Evolutionary conservation across 805 yeast species (phyloP).

Genomic region (Candida pseudofarinosa): DNA sequence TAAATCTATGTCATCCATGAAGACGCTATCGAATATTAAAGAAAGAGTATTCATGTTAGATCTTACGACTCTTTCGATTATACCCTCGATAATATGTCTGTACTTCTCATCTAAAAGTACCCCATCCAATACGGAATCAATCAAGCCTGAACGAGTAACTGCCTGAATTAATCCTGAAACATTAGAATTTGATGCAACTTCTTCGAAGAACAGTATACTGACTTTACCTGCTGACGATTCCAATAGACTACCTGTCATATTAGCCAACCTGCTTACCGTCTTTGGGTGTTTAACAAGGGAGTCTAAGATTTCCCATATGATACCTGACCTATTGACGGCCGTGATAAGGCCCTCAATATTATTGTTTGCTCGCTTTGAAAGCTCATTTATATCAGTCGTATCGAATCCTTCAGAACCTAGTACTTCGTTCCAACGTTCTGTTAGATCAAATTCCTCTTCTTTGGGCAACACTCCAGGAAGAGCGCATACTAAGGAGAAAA

Average conservation of each 20-base stretch:
- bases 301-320: conserved; percentile 33
- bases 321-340: conserved; percentile 28
- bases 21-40: conserved; percentile 18
- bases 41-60: conserved; percentile 25
- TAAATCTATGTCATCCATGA: conserved; percentile 16
- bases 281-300: conserved; percentile 28
- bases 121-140: conserved; percentile 32
- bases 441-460: conserved; percentile 14
- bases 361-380: conserved; percentile 19
- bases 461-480: conserved; percentile 18
- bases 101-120: conserved; percentile 29
- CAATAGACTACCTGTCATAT: conserved; percentile 23
- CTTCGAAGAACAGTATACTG: conserved; percentile 7
- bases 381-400: conserved; percentile 5
- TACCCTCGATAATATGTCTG: conserved; percentile 29
- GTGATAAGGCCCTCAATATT: conserved; percentile 20
- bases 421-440: conserved; percentile 10
- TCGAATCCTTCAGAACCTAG: conserved; percentile 8
- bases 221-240: conserved; percentile 5
- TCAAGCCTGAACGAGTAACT: conserved; percentile 32
- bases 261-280: conserved; percentile 26
- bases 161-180: conserved; percentile 18
- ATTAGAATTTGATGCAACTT: conserved; percentile 11
- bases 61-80: conserved; percentile 27
- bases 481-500: conserved; percentile 11